Conservation (phyloP, 2,329 filamentous ascomycete species). For the Chrysoporthe austroafricana region DNA sequence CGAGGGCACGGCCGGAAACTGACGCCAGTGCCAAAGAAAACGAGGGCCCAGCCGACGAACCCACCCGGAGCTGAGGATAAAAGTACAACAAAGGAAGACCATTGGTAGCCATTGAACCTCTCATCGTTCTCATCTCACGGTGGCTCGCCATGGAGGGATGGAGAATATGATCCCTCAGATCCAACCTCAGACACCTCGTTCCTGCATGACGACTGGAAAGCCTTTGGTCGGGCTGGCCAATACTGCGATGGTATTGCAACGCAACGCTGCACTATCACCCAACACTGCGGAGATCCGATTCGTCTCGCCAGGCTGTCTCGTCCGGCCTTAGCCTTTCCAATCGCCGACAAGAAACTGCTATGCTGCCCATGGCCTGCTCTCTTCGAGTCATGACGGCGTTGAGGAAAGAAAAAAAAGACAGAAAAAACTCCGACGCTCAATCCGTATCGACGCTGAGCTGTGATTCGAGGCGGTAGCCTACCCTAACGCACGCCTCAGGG, state of each 20-base stretch:
- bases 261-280: not conserved
- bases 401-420: not conserved
- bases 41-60: not conserved
- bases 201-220: not conserved
- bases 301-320: constrained; percentile 2
- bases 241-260: not conserved
- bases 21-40: constrained; percentile 15
- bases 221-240: not conserved
- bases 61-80: not conserved
- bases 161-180: constrained; percentile 4
- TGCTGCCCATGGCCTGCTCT: too few relatives aligned
- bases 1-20: constrained; percentile 23
- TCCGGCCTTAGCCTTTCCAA: not conserved
- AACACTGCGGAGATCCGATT: constrained; percentile 12
- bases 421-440: not conserved
- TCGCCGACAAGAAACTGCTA: not conserved
- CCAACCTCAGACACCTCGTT: not conserved
- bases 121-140: not conserved
- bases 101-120: constrained; percentile 3
- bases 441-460: not conserved
- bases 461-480: not conserved
- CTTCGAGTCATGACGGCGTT: not conserved
- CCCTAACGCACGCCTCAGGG: not conserved
- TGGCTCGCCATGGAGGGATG: not conserved
- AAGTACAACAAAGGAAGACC: not conserved